Conservation (phyloP, 176 grass and related monocot genomes). For the Musa itinerans region DNA sequence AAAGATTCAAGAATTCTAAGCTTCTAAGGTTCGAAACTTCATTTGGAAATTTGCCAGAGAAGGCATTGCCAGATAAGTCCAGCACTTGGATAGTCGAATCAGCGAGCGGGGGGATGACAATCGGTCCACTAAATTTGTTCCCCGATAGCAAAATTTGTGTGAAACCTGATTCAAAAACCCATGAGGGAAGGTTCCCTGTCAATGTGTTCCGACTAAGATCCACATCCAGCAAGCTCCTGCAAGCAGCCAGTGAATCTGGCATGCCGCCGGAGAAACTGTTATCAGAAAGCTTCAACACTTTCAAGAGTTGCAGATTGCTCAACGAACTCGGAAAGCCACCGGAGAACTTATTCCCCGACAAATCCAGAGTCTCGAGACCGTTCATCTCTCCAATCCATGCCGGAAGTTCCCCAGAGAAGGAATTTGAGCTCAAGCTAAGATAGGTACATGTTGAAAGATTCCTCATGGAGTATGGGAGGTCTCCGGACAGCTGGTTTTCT, state of each 20-base stretch:
- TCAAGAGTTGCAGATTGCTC: conserved; percentile 42
- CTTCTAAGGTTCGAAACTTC: conserved; percentile 37
- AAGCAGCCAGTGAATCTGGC: conserved; percentile 48
- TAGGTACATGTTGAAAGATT: conserved; percentile 73
- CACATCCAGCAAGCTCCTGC: conserved; percentile 47
- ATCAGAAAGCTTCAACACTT: conserved; percentile 53
- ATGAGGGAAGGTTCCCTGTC: conserved; percentile 52
- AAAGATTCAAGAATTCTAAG: conserved; percentile 68
- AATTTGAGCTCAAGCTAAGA: conserved; percentile 69
- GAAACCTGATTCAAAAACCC: conserved; percentile 58
- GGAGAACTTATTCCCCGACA: conserved; percentile 63
- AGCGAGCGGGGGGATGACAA: conserved; percentile 35
- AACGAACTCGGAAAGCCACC: conserved; percentile 17
- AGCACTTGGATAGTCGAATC: conserved; percentile 39
- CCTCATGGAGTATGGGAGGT: conserved; percentile 65
- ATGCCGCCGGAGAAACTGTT: conserved; percentile 71
- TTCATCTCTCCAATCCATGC: conserved; percentile 88
- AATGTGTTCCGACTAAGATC: conserved; percentile 82
- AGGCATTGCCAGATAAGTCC: conserved; percentile 82
- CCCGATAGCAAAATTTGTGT: conserved; percentile 54
- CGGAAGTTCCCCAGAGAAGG: conserved; percentile 64
- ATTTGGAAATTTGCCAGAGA: conserved; percentile 50
- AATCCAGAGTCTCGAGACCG: conserved; percentile 58
- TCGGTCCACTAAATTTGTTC: conserved; percentile 62
- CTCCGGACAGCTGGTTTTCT: conserved; percentile 59